These are phyloP conservation scores for Hanseniaspora lindneri DNA, from an alignment of 805 yeast genomes.

Conservation along the genomic window DNA sequence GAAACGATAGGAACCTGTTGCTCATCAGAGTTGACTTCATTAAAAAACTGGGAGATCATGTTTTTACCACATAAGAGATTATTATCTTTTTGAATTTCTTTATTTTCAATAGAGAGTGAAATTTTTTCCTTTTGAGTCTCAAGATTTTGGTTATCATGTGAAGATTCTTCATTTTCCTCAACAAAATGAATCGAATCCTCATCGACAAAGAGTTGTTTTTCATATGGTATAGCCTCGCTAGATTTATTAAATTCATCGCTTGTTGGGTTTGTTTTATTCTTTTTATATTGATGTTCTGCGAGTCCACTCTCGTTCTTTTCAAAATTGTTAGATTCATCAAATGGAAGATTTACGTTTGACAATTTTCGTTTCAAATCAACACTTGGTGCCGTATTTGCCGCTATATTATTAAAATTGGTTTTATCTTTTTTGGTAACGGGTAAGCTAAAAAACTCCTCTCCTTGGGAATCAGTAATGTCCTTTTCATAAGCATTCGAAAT, in stretches of 20 bases:
- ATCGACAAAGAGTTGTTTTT: no score
- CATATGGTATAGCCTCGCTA: no score
- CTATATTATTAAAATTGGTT: no score
- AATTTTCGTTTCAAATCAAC: background rate
- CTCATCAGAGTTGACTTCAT: background rate
- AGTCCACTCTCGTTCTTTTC: background rate
- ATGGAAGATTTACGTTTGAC: background rate
- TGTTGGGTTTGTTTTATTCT: background rate
- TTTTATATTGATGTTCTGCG: background rate
- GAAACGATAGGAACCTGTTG: background rate
- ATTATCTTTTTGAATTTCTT: no score
- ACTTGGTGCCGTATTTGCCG: background rate
- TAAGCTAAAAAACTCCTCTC: background rate
- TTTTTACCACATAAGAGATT: background rate
- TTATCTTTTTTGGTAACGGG: no score
- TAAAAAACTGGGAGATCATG: background rate
- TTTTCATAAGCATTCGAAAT: background rate
- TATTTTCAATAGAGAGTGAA: no score
- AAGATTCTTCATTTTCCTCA: no score
- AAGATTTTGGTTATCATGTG: no score
- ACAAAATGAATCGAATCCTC: no score
- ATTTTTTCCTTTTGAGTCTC: no score
- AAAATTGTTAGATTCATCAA: constrained; percentile 1
- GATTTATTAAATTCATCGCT: background rate
- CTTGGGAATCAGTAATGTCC: background rate